Base-by-base conservation (phyloP, 768 basidiomycete genomes). In the Cystobasidiopsis lactophilus region DNA sequence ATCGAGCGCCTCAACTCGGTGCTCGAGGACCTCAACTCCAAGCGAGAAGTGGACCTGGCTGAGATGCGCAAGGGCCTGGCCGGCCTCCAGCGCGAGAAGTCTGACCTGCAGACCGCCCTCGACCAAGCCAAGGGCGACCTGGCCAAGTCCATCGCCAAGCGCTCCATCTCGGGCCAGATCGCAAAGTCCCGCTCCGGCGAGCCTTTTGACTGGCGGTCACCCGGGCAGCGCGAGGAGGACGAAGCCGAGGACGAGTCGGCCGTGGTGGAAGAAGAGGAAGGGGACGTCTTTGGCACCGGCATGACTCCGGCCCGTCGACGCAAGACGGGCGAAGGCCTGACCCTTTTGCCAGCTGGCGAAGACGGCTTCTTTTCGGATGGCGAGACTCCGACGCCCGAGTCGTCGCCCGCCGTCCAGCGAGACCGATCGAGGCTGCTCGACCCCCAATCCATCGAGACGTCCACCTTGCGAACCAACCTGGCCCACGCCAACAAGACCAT, bases 31-130 rank as follows among this genome's bases (percentile, higher is more conserved):
- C 70, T 85, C 64, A 85, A 82, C 64, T 74, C 76, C 50, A 89
- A 86, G 65, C 88, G 95, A 63, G 91, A 96, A 68, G 85, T 86
- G 14, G 86, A 93, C 57, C 75, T 95, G 53, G 93, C 91, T 2
- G 80, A 83, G 55, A 82, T 85, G 60, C 75, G 88, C 44, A 84
- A 84, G 66, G 76, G 80, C 51, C 78, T 82, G 1, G 89, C 89
- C 1, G 79, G 82, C 24, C 72, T 95, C 24, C 78, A 80, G 60
- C 75, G 91, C 57, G 93, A 98, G 66, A 91, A 89, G 70, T 79
- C 77, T 26, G 91, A 98, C 60, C 71, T 98, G 38, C 82, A 89
- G 64, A 75, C 78, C 56, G 70, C 76, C 3, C 69, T 95, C 24
- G 86, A 93, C 60, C 70, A 72, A 3, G 65, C 84, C 63, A 84